A percentile compares a stretch with the other conserved stretches of the same genome.
These are phyloP conservation scores for Cyclotella cryptica DNA, from an alignment of 108 stramenopile species.

Conservation along the genomic window DNA sequence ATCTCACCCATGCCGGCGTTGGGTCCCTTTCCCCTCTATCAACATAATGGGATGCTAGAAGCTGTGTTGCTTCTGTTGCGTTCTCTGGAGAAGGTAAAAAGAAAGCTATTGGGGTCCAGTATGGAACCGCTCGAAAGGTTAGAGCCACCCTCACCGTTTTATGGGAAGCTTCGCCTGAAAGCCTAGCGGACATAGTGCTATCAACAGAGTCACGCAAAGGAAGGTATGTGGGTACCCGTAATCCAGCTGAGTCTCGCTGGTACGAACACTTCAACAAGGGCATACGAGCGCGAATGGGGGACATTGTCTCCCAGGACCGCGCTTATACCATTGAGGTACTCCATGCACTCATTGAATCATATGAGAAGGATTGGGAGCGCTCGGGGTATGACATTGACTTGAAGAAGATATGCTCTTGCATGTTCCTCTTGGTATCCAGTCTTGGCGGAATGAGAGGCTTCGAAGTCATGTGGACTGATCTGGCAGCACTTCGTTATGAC, in stretches of 20 bases:
- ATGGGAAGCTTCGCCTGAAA: conserved; percentile 27
- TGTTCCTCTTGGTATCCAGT: conserved; percentile 16
- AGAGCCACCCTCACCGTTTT: conserved; percentile 19
- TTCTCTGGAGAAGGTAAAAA: conserved; percentile 13
- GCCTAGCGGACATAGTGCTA: conserved; percentile 17
- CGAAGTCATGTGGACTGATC: conserved; percentile 16
- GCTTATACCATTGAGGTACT: conserved; percentile 35
- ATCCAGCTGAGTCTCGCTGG: conserved; percentile 35
- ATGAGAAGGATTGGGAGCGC: conserved; percentile 22
- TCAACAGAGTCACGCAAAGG: conserved; percentile 8
- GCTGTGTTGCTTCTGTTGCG: conserved; percentile 19
- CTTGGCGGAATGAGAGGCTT: conserved; percentile 20
- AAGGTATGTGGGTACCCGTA: conserved; percentile 19
- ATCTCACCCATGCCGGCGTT: conserved; percentile 6
- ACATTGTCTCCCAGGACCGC: conserved; percentile 29
- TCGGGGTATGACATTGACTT: not conserved
- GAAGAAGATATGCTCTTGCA: not conserved
- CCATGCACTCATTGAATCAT: conserved; percentile 10
- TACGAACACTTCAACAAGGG: conserved; percentile 24
- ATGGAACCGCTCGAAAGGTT: conserved; percentile 14
- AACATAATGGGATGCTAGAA: conserved; percentile 21
- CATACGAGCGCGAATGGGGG: conserved; percentile 29
- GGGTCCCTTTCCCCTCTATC: conserved; percentile 17
- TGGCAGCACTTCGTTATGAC: conserved; percentile 15
- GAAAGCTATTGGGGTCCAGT: conserved; percentile 19